Evolutionary conservation across 352 stramenopile species (phyloP), one percentile per base, ranked within the genome.

Genomic region (Globisporangium viniferum): DNA sequence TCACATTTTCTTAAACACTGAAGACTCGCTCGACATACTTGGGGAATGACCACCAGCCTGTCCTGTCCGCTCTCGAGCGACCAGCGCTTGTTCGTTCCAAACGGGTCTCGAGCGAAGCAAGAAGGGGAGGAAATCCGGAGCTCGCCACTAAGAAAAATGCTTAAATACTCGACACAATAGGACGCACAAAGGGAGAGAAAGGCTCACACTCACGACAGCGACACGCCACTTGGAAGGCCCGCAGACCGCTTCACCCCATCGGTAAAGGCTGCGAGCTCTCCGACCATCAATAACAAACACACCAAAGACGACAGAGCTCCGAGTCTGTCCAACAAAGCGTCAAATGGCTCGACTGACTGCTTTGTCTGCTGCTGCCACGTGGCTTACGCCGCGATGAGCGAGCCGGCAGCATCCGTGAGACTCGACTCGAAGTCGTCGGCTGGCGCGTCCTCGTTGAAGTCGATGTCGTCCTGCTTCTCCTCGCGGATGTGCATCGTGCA

Each of bases 401-500:
- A 46, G n/a, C 56, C 56, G 20, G 55, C 55, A 44, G 56, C 56
- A 15, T 62, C 59, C n/a, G 59, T 56, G 59, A 65, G 41, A 54
- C 35, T 35, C 22, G 27, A 22, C 15, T 53, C 33, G 27, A 51
- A 59, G n/a, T 53, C 66, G 29, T 62, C 35, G 29, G 3, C 31
- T 22, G 36, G 29, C 18, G 51, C 36, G 59, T 72, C 67, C n/a
- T 68, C 67, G 20, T 49, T 56, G 36, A 44, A 53, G 10, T 29
- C 51, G 24, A 18, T 15, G 27, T 53, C 53, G 41, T 84, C 73
- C 64, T 94, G 86, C 80, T 94, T 94, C 55, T 92, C 86, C 68
- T 93, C 83, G 51, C 88, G 88, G 58, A 95, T 91, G 76, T 95
- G 88, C 84, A 94, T 90, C n/a, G 88, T 95, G 76, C 88, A 95